phyloP scores from a whole-genome alignment of 202 grass and related monocot genomes.

The Carex arenaria region DNA sequence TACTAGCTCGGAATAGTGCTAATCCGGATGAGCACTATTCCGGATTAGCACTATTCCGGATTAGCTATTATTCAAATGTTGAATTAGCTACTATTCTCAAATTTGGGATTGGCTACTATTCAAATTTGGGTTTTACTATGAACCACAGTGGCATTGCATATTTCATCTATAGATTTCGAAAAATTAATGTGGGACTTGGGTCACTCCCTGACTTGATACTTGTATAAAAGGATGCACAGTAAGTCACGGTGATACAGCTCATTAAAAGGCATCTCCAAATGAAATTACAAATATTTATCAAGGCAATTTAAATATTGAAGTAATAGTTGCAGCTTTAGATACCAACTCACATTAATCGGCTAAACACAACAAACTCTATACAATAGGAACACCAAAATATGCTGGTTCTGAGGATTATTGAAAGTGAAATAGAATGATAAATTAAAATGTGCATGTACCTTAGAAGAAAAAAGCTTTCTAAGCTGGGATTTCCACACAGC shows the following conservation, averaged over 20 bases:
- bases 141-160: background rate
- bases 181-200: background rate
- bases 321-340: background rate
- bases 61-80: too few species aligned
- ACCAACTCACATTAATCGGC: background rate
- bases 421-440: background rate
- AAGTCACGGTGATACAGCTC: background rate
- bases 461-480: slow-evolving; percentile 28
- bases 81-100: too few species aligned
- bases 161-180: background rate
- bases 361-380: background rate
- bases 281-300: background rate
- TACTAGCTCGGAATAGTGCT: too few species aligned
- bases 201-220: background rate
- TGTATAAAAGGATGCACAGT: background rate
- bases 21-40: too few species aligned
- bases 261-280: background rate
- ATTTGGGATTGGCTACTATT: too few species aligned
- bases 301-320: background rate
- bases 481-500: slow-evolving; percentile 63
- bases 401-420: background rate
- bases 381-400: background rate
- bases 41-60: too few species aligned
- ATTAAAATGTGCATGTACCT: slow-evolving; percentile 9
- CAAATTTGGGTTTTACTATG: background rate